These are phyloP conservation scores for Stereocaulon alpinum DNA, from an alignment of 495 filamentous ascomycete genomes.

Conservation along the genomic window DNA sequence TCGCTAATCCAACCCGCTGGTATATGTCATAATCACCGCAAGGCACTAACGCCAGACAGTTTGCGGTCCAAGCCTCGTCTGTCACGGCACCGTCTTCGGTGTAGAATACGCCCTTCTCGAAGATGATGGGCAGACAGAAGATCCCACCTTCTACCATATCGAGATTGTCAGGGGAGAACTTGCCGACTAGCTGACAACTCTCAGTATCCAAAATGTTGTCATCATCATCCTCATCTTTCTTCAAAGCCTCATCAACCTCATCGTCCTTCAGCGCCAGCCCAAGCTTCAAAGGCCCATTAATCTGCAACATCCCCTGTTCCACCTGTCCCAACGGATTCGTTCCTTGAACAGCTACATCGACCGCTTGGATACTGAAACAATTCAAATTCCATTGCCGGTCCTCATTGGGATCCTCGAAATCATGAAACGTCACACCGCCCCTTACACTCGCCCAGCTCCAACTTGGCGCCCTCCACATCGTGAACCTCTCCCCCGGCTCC, in stretches of 20 bases:
- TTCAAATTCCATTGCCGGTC: slow-evolving; percentile 1
- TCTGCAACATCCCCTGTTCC: neutral
- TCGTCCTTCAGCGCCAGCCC: neutral
- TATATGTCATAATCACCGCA: neutral
- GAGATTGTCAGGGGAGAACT: neutral
- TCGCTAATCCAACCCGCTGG: slow-evolving; percentile 1
- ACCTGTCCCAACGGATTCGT: neutral
- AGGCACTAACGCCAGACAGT: neutral
- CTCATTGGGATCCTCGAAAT: neutral
- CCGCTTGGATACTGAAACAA: neutral
- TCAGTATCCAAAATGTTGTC: slow-evolving; percentile 1
- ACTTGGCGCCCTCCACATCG: neutral
- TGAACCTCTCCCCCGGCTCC: neutral
- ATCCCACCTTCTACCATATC: neutral
- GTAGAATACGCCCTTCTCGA: slow-evolving; percentile 3
- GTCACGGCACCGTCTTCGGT: neutral
- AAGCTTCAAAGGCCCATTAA: neutral
- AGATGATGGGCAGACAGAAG: neutral
- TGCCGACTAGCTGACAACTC: neutral
- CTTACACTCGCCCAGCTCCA: neutral
- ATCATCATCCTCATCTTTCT: neutral
- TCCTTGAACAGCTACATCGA: neutral
- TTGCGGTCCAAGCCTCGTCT: neutral
- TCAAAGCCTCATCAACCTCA: neutral
- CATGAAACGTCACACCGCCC: neutral